These are phyloP conservation scores for Nemania sp. DNA, from an alignment of 2,329 filamentous ascomycete genomes.

Conservation along the genomic window DNA sequence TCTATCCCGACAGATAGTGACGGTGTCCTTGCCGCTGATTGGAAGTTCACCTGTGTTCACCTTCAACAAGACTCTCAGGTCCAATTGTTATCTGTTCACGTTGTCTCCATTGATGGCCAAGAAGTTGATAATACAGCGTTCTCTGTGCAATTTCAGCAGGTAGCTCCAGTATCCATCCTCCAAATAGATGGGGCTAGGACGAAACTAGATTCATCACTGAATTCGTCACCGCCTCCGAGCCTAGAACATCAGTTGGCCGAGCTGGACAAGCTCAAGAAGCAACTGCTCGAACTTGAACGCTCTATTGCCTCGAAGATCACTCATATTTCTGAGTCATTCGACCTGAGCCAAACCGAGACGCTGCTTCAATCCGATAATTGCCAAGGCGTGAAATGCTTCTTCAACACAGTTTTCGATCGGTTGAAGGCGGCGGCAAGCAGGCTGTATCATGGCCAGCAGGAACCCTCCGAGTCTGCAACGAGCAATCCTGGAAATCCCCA, in stretches of 20 bases:
- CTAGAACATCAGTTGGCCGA: conserved; percentile 50
- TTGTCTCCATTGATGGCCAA: conserved; percentile 48
- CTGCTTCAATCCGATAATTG: conserved; percentile 41
- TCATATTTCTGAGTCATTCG: conserved; percentile 43
- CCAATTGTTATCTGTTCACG: conserved; percentile 49
- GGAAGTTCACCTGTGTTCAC: conserved; percentile 52
- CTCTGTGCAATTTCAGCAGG: conserved; percentile 51
- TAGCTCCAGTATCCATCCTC: conserved; percentile 46
- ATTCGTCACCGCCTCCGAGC: conserved; percentile 19
- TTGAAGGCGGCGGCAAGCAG: conserved; percentile 43
- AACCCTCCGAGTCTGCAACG: neutral
- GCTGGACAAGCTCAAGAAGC: conserved; percentile 47
- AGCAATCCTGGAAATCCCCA: conserved; percentile 24
- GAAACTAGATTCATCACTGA: conserved; percentile 25
- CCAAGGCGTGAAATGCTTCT: conserved; percentile 48
- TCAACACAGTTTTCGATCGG: conserved; percentile 44
- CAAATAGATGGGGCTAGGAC: conserved; percentile 47
- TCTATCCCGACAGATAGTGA: conserved; percentile 45
- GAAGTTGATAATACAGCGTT: conserved; percentile 46
- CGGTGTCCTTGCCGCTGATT: conserved; percentile 47
- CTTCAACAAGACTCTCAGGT: conserved; percentile 45
- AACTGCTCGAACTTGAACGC: conserved; percentile 46
- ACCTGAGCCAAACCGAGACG: conserved; percentile 34
- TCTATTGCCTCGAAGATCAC: conserved; percentile 49
- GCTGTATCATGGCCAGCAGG: conserved; percentile 34